A percentile compares a stretch with the other conserved stretches of the same genome.
phyloP scores from a whole-genome alignment of 805 yeast genomes.

The Candida sonorensis region DNA sequence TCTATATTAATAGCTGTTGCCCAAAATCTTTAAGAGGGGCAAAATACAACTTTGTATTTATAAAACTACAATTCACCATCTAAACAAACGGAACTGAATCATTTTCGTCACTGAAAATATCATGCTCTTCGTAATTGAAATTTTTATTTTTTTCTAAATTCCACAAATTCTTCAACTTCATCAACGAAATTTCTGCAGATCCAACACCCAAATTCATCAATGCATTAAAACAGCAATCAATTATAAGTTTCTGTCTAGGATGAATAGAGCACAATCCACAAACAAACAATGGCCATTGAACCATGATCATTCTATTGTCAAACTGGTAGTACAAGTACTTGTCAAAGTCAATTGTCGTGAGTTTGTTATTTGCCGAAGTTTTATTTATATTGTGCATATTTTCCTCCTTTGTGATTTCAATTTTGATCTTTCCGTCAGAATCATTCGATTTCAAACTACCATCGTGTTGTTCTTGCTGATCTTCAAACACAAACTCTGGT shows the following conservation, averaged over 20 bases:
- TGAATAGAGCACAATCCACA: slow-evolving; percentile 28
- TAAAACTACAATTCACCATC: no score
- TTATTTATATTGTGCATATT: slow-evolving; percentile 4
- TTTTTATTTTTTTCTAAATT: slow-evolving; percentile 18
- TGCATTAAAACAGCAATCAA: slow-evolving; percentile 30
- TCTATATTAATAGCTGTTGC: no score
- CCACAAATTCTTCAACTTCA: slow-evolving; percentile 27
- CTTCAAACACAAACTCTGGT: no score
- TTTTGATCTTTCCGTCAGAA: neutral
- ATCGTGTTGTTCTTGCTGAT: no score
- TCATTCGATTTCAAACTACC: no score
- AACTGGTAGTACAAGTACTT: slow-evolving; percentile 25
- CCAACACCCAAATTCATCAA: slow-evolving; percentile 30
- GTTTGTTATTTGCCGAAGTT: slow-evolving; percentile 5
- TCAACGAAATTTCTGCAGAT: slow-evolving; percentile 28
- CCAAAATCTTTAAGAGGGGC: neutral
- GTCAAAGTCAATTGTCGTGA: slow-evolving; percentile 18
- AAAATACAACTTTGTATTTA: neutral
- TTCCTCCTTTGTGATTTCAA: slow-evolving; percentile 5
- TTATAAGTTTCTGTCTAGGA: slow-evolving; percentile 24
- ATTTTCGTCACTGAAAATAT: slow-evolving; percentile 24
- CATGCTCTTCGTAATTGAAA: slow-evolving; percentile 18
- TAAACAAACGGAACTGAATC: slow-evolving; percentile 31
- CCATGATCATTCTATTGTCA: slow-evolving; percentile 30
- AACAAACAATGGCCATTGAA: slow-evolving; percentile 31